A percentile compares a stretch with the other conserved stretches of the same genome.
These are phyloP conservation scores for Aspergillus fructus DNA, from an alignment of 2,329 filamentous ascomycete genomes.

Conservation along the genomic window DNA sequence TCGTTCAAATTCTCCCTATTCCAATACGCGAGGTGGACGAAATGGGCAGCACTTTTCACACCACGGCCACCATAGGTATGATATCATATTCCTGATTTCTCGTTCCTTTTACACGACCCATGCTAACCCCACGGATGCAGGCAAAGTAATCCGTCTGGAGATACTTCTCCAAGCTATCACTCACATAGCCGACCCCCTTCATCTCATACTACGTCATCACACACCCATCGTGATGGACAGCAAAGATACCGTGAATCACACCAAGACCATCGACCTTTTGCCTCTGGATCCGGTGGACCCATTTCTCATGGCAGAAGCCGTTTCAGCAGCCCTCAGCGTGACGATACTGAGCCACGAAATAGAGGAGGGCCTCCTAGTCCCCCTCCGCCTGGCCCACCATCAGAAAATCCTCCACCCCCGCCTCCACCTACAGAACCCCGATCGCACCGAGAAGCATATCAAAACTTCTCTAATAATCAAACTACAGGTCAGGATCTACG, in stretches of 20 bases:
- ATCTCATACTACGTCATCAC: slow-evolving; percentile 57
- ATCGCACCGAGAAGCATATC: slow-evolving; percentile 43
- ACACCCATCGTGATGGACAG: slow-evolving; percentile 54
- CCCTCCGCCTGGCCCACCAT: slow-evolving; percentile 37
- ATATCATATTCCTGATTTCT: slow-evolving; percentile 12
- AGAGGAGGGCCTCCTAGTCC: slow-evolving; percentile 47
- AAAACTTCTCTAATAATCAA: slow-evolving; percentile 61
- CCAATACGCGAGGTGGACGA: slow-evolving; percentile 55
- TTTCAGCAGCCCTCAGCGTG: slow-evolving; percentile 73
- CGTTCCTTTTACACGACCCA: slow-evolving; percentile 15
- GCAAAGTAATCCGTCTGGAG: slow-evolving; percentile 55
- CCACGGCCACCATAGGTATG: slow-evolving; percentile 53
- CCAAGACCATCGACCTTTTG: slow-evolving; percentile 48
- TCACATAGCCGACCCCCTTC: slow-evolving; percentile 54
- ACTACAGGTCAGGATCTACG: slow-evolving; percentile 62
- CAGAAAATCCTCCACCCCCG: slow-evolving; percentile 31
- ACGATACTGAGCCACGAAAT: slow-evolving; percentile 55
- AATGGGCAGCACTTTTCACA: slow-evolving; percentile 41
- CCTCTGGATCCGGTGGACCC: slow-evolving; percentile 46
- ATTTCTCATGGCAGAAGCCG: slow-evolving; percentile 57
- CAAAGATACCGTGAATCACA: slow-evolving; percentile 61
- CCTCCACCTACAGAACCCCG: slow-evolving; percentile 35
- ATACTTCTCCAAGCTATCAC: slow-evolving; percentile 56
- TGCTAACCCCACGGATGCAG: slow-evolving; percentile 47
- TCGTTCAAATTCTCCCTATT: slow-evolving; percentile 61